Conservation (phyloP, 2,329 filamentous ascomycete genomes). For the Plectosphaerella cucumerina region DNA sequence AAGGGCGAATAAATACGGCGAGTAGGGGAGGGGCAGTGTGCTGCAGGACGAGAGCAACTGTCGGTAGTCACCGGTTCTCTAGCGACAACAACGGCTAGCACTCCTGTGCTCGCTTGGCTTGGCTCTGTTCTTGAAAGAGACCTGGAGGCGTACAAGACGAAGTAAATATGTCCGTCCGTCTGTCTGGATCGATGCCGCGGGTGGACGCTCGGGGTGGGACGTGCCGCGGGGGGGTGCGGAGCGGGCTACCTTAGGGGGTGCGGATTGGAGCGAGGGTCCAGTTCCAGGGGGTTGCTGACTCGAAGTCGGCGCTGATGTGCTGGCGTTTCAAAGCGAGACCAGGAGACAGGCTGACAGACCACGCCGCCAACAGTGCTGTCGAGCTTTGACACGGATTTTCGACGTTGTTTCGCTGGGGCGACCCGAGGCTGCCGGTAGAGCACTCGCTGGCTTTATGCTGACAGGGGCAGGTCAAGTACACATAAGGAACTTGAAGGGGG, state of each 20-base stretch:
- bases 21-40: no score
- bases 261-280: no score
- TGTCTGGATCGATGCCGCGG: not conserved
- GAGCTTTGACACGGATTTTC: not conserved
- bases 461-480: not conserved
- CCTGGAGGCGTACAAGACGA: no score
- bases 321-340: slow-evolving; percentile 2
- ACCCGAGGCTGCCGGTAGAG: not conserved
- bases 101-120: no score
- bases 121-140: no score
- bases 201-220: not conserved
- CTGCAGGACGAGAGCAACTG: no score
- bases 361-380: not conserved
- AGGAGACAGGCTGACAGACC: not conserved
- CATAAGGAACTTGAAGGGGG: not conserved
- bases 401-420: not conserved
- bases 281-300: not conserved
- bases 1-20: no score
- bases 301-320: not conserved
- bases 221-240: not conserved
- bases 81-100: no score
- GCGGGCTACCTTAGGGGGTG: not conserved
- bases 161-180: no score
- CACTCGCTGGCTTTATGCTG: not conserved
- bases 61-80: no score